Percentiles rank a stretch among this genome's conserved stretches.
Evolutionary conservation across 306 rosid genomes (phyloP).

Genomic region (Quercus variabilis): DNA sequence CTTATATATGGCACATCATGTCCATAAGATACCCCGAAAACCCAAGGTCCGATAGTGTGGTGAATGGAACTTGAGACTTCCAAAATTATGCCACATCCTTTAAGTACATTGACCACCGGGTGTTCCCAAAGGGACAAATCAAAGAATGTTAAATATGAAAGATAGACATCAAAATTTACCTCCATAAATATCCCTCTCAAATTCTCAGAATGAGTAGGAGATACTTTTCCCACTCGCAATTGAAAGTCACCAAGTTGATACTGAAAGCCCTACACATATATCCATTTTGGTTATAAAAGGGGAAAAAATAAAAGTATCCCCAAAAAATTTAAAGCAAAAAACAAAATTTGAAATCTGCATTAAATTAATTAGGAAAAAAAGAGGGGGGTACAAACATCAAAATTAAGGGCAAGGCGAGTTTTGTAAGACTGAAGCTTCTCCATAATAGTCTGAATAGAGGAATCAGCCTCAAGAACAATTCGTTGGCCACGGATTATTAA

Average conservation of each 20-base stretch:
- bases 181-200: conserved; percentile 91
- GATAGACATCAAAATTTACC: conserved; percentile 29
- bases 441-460: conserved; percentile 71
- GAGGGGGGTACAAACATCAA: conserved; percentile 43
- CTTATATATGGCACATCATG: not conserved
- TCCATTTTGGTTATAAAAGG: not conserved
- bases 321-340: not conserved
- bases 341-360: not conserved
- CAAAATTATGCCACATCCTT: too few species aligned
- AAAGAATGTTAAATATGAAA: too few species aligned
- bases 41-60: too few species aligned
- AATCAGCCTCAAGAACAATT: conserved; percentile 78
- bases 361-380: not conserved
- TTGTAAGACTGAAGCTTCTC: conserved; percentile 94
- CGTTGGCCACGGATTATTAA: conserved; percentile 69
- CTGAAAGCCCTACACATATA: conserved; percentile 43
- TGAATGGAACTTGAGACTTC: too few species aligned
- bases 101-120: too few species aligned
- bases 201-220: conserved; percentile 62
- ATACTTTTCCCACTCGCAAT: conserved; percentile 75
- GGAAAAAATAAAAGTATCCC: not conserved
- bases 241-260: conserved; percentile 85
- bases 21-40: too few species aligned
- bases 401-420: conserved; percentile 66
- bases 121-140: too few species aligned